Percentiles rank a stretch among this genome's conserved stretches.
These are phyloP conservation scores for Aristolochia contorta DNA, from an alignment of 164 flowering plant genomes.

Conservation along the genomic window DNA sequence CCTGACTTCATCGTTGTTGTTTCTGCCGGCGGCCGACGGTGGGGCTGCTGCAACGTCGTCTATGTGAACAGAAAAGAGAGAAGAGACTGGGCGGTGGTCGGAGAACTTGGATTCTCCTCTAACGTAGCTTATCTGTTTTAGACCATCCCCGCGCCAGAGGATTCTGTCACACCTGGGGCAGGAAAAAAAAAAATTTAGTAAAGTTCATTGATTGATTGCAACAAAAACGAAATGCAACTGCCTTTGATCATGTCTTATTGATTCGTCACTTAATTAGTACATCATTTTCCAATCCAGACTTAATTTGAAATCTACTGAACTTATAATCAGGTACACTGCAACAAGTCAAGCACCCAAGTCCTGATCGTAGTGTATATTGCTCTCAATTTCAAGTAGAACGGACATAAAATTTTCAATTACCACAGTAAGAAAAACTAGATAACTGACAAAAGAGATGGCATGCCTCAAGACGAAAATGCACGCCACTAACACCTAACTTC, in stretches of 20 bases:
- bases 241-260: too few species aligned
- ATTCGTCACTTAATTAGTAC: background rate
- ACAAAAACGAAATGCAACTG: background rate
- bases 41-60: slow-evolving; percentile 17
- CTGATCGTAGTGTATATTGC: too few species aligned
- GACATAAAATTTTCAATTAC: too few species aligned
- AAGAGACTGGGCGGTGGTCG: slow-evolving; percentile 74
- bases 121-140: slow-evolving; percentile 55
- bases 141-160: slow-evolving; percentile 73
- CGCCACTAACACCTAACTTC: too few species aligned
- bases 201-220: background rate
- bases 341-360: too few species aligned
- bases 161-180: slow-evolving; percentile 75
- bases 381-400: too few species aligned
- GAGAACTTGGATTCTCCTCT: slow-evolving; percentile 76
- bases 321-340: too few species aligned
- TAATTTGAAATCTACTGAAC: background rate
- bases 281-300: background rate
- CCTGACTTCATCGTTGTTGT: slow-evolving; percentile 1
- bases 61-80: slow-evolving; percentile 51
- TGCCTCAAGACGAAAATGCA: too few species aligned
- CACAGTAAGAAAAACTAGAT: too few species aligned
- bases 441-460: too few species aligned
- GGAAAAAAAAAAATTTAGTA: background rate
- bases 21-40: background rate